Evolutionary conservation across 116 monocot species (phyloP).

Genomic region (Zostera marina): DNA sequence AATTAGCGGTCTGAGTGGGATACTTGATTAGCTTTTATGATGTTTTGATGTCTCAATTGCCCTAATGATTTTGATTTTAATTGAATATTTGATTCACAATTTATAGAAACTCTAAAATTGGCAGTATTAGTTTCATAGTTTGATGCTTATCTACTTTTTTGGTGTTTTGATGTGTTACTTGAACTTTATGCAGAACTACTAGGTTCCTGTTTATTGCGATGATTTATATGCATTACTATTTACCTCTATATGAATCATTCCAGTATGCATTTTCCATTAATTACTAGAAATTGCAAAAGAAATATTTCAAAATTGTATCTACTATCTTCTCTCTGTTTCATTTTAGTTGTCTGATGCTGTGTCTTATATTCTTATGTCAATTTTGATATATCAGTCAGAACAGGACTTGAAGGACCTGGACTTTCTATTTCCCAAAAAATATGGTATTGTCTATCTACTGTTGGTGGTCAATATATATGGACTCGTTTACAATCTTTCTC

Average conservation of each 20-base stretch:
- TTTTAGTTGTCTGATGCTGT: neutral
- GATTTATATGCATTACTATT: no score
- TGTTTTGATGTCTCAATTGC: no score
- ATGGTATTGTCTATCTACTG: constrained; percentile 66
- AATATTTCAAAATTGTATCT: neutral
- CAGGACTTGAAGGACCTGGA: constrained; percentile 91
- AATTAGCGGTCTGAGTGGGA: no score
- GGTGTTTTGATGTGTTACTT: no score
- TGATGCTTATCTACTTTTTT: no score
- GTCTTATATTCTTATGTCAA: neutral
- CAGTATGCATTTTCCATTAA: no score
- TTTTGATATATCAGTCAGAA: constrained; percentile 55
- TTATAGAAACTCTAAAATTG: neutral
- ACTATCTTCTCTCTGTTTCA: neutral
- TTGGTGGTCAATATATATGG: constrained; percentile 93
- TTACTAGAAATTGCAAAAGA: no score
- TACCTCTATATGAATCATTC: no score
- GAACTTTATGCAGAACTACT: no score
- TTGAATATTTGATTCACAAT: neutral
- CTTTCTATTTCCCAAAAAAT: constrained; percentile 84
- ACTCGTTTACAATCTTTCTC: constrained; percentile 83
- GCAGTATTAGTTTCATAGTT: neutral
- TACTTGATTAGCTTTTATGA: no score
- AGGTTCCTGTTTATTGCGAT: no score
- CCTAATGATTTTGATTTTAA: neutral